Conservation (phyloP, 805 yeast species). For the Nematodospora valgi region DNA sequence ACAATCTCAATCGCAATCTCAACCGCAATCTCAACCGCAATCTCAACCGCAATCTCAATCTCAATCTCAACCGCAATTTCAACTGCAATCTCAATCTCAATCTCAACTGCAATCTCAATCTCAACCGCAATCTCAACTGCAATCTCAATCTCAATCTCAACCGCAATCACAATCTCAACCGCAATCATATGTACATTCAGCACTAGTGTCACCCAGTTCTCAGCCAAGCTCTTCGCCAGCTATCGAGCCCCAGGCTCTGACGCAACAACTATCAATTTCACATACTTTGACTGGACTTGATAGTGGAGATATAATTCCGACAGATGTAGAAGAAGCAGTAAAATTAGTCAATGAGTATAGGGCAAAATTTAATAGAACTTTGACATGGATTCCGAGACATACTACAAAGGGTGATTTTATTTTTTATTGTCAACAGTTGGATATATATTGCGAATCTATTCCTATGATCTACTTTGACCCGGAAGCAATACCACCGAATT, state of each 20-base stretch:
- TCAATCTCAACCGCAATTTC: too few species aligned
- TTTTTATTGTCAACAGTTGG: constrained; percentile 58
- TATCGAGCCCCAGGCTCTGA: constrained; percentile 6
- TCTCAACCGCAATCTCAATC: constrained; percentile 1
- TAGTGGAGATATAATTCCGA: constrained; percentile 7
- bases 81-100: neutral
- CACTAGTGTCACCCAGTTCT: constrained; percentile 3
- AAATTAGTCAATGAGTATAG: constrained; percentile 20
- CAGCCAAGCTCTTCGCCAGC: constrained; percentile 4
- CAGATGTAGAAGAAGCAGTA: constrained; percentile 28
- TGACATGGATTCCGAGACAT: constrained; percentile 59
- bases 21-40: neutral
- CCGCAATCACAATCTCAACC: constrained; percentile 5
- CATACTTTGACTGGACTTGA: constrained; percentile 12
- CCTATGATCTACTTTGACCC: constrained; percentile 44
- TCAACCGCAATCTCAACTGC: too few species aligned
- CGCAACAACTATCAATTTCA: constrained; percentile 12
- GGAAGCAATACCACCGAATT: constrained; percentile 16
- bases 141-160: constrained; percentile 1
- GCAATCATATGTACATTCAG: constrained; percentile 2
- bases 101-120: constrained; percentile 4
- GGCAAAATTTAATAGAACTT: constrained; percentile 15
- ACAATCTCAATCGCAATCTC: constrained; percentile 1
- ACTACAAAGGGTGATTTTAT: constrained; percentile 53
- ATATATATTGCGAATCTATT: constrained; percentile 54